Percentiles rank a stretch among this genome's conserved stretches.
Conservation (phyloP, 192 early-diverging fungal species). For the Backusella parvicylindrica region DNA sequence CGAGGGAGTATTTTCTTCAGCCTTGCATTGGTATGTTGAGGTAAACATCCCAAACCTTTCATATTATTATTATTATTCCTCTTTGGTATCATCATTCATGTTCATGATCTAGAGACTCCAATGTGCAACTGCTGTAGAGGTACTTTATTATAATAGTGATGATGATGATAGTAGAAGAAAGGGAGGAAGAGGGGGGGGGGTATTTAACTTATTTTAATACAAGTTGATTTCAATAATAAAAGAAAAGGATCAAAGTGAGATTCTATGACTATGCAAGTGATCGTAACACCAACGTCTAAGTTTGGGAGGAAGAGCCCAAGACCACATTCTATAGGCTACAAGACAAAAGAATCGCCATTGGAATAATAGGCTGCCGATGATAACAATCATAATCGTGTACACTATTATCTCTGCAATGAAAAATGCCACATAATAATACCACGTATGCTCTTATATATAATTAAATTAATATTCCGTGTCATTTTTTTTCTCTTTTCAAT, state of each 20-base stretch:
- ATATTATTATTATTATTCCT: too few species aligned
- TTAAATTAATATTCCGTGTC: not conserved
- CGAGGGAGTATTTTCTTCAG: too few species aligned
- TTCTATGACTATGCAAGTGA: not conserved
- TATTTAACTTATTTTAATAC: too few species aligned
- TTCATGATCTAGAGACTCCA: too few species aligned
- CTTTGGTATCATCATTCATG: too few species aligned
- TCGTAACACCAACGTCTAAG: not conserved
- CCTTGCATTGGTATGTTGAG: too few species aligned
- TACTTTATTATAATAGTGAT: too few species aligned
- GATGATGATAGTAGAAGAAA: too few species aligned
- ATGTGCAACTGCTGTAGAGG: too few species aligned
- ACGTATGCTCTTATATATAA: not conserved
- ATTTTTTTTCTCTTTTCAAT: not conserved
- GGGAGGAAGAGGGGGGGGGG: too few species aligned
- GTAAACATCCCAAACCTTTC: too few species aligned
- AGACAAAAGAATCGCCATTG: slow-evolving; percentile 4
- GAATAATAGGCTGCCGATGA: slow-evolving; percentile 7
- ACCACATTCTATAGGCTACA: slow-evolving; percentile 10
- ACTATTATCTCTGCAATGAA: not conserved
- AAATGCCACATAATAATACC: not conserved
- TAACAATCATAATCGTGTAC: slow-evolving; percentile 8
- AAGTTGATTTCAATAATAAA: too few species aligned
- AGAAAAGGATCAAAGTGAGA: not conserved
- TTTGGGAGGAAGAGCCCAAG: slow-evolving; percentile 1